Evolutionary conservation across 805 yeast genomes (phyloP).

Genomic region (Yamadazyma nakazawae): DNA sequence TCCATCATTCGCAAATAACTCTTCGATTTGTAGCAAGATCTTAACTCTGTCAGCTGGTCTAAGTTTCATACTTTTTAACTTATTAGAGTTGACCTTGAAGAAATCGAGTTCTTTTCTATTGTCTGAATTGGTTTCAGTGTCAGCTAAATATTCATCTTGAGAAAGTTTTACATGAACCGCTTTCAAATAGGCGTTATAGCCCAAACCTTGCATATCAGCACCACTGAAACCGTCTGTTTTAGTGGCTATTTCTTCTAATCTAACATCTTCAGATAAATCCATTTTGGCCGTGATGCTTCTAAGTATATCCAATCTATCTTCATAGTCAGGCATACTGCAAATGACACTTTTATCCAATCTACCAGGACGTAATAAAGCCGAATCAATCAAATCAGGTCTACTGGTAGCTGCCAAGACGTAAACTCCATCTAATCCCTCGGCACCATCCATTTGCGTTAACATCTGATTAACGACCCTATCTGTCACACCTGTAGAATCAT

Average conservation of each 20-base stretch:
- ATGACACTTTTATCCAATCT: conserved; percentile 88
- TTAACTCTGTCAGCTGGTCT: conserved; percentile 41
- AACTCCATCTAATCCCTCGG: conserved; percentile 95
- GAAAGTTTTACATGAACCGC: conserved; percentile 73
- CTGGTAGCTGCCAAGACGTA: conserved; percentile 95
- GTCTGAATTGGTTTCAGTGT: conserved; percentile 15
- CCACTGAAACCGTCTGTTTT: conserved; percentile 80
- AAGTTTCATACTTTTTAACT: conserved; percentile 23
- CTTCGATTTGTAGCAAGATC: conserved; percentile 42
- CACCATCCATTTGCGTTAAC: conserved; percentile 98
- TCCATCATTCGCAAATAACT: conserved; percentile 21
- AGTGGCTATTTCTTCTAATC: conserved; percentile 52
- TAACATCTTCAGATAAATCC: conserved; percentile 49
- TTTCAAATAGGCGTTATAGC: conserved; percentile 85
- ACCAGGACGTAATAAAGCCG: conserved; percentile 93
- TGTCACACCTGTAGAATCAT: conserved; percentile 96
- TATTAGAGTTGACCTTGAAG: conserved; percentile 38
- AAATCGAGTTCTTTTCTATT: conserved; percentile 30
- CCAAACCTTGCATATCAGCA: conserved; percentile 90
- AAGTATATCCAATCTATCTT: conserved; percentile 74
- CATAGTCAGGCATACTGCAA: conserved; percentile 77
- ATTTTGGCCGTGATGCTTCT: conserved; percentile 56
- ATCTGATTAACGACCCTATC: conserved; percentile 96
- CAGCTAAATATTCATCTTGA: conserved; percentile 31
- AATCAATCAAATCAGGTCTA: conserved; percentile 92